Evolutionary conservation across 768 basidiomycete genomes (phyloP).

Genomic region (Agaricus bisporus): DNA sequence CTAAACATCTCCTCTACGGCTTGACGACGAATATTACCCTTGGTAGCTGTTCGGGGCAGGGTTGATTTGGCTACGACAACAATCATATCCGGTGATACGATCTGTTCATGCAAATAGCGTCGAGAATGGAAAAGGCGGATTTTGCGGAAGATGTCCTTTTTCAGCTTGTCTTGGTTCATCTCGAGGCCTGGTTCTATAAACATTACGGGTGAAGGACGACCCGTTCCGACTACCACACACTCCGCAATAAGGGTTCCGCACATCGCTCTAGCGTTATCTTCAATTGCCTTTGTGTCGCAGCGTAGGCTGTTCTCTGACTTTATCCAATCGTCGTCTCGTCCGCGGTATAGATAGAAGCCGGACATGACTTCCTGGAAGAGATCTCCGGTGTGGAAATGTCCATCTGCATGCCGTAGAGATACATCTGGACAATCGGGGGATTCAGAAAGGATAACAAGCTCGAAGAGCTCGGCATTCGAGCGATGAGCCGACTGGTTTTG

Average conservation of each 20-base stretch:
- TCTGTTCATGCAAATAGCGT: conserved; percentile 75
- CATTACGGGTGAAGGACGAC: conserved; percentile 69
- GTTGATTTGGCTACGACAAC: conserved; percentile 60
- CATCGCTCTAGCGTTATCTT: conserved; percentile 64
- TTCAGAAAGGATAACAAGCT: conserved; percentile 62
- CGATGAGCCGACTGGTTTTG: conserved; percentile 40
- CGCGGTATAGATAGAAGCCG: conserved; percentile 59
- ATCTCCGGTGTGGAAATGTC: conserved; percentile 77
- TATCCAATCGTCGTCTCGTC: conserved; percentile 82
- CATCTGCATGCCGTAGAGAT: conserved; percentile 54
- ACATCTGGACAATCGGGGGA: conserved; percentile 65
- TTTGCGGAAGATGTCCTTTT: conserved; percentile 67
- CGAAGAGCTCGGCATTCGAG: conserved; percentile 51
- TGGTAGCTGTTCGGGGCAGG: conserved; percentile 72
- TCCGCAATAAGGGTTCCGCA: conserved; percentile 63
- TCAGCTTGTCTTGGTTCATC: conserved; percentile 51
- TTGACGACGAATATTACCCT: conserved; percentile 74
- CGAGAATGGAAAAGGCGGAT: conserved; percentile 69
- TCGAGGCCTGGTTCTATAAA: conserved; percentile 62
- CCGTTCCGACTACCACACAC: conserved; percentile 73
- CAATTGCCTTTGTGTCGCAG: conserved; percentile 78
- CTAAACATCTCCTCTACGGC: conserved; percentile 68
- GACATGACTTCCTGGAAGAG: conserved; percentile 61
- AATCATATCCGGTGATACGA: conserved; percentile 58
- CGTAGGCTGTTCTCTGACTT: conserved; percentile 74